Evolutionary conservation across 78 protist genomes (phyloP).

Genomic region (Dictyostelium citrinum): DNA sequence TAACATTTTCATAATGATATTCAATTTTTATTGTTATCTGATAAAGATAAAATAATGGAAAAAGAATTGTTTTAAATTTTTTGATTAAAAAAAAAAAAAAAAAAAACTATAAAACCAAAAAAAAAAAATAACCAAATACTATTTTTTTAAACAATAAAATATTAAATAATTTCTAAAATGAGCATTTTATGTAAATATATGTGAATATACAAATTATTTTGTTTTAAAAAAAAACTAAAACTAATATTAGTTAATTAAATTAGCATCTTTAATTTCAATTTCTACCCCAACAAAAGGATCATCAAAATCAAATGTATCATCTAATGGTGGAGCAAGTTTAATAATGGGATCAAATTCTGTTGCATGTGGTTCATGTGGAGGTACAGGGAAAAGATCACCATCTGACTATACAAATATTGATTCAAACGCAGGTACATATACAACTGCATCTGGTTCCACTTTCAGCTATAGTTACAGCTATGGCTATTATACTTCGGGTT

Average conservation of each 20-base stretch:
- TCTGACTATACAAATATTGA: neutral
- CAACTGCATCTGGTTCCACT: neutral
- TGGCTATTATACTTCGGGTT: neutral
- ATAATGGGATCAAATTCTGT: neutral
- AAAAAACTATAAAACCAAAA: neutral
- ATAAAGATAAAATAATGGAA: neutral
- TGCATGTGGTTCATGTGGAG: neutral
- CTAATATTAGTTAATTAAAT: no score
- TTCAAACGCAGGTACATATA: neutral
- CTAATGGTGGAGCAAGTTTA: neutral
- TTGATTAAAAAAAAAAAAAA: no score
- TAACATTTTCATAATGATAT: no score
- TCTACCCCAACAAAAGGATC: neutral
- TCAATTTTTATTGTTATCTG: neutral
- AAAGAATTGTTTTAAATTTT: no score
- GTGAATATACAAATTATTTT: no score
- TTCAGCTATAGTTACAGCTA: neutral
- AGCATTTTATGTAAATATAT: neutral
- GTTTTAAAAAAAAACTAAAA: no score
- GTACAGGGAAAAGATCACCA: neutral
- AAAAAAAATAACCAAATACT: no score
- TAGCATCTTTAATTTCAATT: neutral
- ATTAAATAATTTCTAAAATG: no score
- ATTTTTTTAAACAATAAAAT: no score
- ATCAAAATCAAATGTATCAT: neutral